A percentile compares a stretch with the other conserved stretches of the same genome.
Conservation (phyloP, 2,329 filamentous ascomycete genomes). For the Alternaria longipes region DNA sequence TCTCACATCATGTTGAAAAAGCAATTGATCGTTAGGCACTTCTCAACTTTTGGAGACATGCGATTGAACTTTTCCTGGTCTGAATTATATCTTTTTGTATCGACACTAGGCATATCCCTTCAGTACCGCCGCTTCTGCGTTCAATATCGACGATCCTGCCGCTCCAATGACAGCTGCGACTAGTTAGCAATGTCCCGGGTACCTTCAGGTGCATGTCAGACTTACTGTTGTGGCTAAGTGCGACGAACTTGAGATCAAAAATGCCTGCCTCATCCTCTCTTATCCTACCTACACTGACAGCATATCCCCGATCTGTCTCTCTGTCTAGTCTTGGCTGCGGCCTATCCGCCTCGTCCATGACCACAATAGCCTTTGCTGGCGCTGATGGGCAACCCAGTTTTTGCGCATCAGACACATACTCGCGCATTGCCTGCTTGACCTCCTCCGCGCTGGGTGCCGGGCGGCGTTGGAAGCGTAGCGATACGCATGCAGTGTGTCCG, state of each 20-base stretch:
- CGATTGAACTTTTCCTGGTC: background rate
- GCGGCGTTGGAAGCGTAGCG: conserved; percentile 79
- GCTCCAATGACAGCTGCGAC: conserved; percentile 82
- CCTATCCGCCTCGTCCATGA: conserved; percentile 88
- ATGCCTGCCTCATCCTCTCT: conserved; percentile 86
- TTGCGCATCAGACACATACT: conserved; percentile 84
- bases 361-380: conserved; percentile 79
- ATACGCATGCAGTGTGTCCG: conserved; percentile 95
- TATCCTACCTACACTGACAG: conserved; percentile 88
- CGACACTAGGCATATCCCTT: conserved; percentile 74
- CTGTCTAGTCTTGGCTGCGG: conserved; percentile 92
- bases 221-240: conserved; percentile 82
- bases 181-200: conserved; percentile 26
- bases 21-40: background rate
- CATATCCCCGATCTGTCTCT: conserved; percentile 84
- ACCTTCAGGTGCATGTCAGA: conserved; percentile 39
- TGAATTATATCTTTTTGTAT: background rate
- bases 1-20: background rate
- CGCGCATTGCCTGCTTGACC: conserved; percentile 79
- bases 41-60: background rate
- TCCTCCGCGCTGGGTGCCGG: conserved; percentile 78
- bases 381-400: conserved; percentile 87
- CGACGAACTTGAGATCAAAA: conserved; percentile 95
- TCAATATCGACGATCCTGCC: conserved; percentile 93
- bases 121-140: conserved; percentile 89